These are phyloP conservation scores for Leptosphaerulina australis DNA, from an alignment of 2,329 filamentous ascomycete species.

Conservation along the genomic window DNA sequence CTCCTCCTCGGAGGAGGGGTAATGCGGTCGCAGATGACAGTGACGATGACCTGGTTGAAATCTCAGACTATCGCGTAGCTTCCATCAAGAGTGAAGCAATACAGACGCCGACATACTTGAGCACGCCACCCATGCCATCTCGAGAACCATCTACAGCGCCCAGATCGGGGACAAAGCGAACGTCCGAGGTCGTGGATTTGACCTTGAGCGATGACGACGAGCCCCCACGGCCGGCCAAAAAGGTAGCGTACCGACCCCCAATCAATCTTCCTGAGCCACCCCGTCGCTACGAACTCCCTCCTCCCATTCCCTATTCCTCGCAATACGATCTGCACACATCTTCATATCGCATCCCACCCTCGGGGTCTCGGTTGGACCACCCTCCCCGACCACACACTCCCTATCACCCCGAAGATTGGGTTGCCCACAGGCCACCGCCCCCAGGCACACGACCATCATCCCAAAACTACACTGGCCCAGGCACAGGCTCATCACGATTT, in stretches of 20 bases:
- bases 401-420: constrained; percentile 7
- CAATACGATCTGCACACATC: constrained; percentile 21
- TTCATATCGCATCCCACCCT: constrained; percentile 31
- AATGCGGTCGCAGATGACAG: constrained; percentile 49
- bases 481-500: constrained; percentile 36
- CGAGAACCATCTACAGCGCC: constrained; percentile 48
- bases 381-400: constrained; percentile 19
- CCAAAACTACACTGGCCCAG: constrained; percentile 16
- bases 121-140: constrained; percentile 55
- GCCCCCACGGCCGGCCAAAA: constrained; percentile 46
- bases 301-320: constrained; percentile 31
- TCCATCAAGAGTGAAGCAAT: constrained; percentile 51
- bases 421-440: constrained; percentile 13
- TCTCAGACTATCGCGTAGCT: constrained; percentile 49
- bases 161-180: constrained; percentile 51
- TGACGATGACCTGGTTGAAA: constrained; percentile 55
- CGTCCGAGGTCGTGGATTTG: constrained; percentile 56
- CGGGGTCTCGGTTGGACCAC: constrained; percentile 28
- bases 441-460: constrained; percentile 11
- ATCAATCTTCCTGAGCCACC: constrained; percentile 43
- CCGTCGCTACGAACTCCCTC: constrained; percentile 39
- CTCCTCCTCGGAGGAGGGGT: constrained; percentile 47
- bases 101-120: constrained; percentile 45
- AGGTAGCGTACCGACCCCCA: constrained; percentile 51
- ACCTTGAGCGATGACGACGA: constrained; percentile 56